Conservation (phyloP, 169 alveolate species). For the Hepatocystis sp. region DNA sequence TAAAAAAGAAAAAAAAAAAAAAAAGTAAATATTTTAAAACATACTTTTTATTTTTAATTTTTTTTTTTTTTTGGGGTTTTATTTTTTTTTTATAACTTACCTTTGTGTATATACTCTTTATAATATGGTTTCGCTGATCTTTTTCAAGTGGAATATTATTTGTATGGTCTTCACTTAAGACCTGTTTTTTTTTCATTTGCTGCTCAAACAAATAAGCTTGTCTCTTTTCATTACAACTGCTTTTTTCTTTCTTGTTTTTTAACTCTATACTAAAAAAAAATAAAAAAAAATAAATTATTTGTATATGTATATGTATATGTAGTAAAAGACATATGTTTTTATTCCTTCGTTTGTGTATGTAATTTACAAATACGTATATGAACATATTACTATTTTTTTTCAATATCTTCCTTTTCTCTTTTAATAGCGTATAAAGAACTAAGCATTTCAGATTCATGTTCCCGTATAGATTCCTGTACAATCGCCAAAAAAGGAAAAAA, state of each 20-base stretch:
- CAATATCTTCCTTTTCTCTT: slow-evolving; percentile 24
- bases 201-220: slow-evolving; percentile 1
- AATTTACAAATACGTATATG: background rate
- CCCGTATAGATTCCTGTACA: slow-evolving; percentile 11
- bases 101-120: slow-evolving; percentile 38
- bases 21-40: background rate
- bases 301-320: background rate
- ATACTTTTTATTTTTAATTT: background rate
- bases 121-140: slow-evolving; percentile 6
- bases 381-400: slow-evolving; percentile 54
- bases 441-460: background rate
- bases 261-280: slow-evolving; percentile 9
- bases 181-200: slow-evolving; percentile 25
- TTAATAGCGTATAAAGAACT: slow-evolving; percentile 5
- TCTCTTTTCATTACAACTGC: background rate
- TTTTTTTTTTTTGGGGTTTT: no score
- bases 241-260: slow-evolving; percentile 18
- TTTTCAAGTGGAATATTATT: background rate
- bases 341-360: background rate
- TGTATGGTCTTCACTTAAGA: slow-evolving; percentile 26
- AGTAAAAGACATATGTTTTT: background rate
- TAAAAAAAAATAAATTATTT: background rate
- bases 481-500: background rate
- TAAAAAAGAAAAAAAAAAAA: background rate
- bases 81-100: slow-evolving; percentile 7